Conservation (phyloP, 1,284 basidiomycete species). For the Trichosporon asahii region DNA sequence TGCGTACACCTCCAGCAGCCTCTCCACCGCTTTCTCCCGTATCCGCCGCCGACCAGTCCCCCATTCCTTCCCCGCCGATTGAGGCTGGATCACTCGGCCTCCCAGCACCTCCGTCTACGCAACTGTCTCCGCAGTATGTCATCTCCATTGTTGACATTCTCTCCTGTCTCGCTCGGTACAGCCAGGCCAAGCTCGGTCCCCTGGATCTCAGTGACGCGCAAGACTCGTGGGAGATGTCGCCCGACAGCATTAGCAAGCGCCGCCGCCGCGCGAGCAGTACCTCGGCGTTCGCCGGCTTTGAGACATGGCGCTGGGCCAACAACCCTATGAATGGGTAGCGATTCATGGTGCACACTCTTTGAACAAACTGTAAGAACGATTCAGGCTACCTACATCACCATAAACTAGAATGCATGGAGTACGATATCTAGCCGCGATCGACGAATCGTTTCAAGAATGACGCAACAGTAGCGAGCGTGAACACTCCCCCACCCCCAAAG, state of each 20-base stretch:
- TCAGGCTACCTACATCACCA: neutral
- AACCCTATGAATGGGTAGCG: neutral
- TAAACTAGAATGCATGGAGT: neutral
- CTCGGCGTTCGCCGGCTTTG: constrained; percentile 23
- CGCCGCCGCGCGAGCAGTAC: constrained; percentile 26
- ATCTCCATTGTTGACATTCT: constrained; percentile 42
- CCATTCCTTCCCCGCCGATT: constrained; percentile 22
- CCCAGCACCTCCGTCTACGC: constrained; percentile 32
- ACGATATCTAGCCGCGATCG: neutral
- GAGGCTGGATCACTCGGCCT: constrained; percentile 26
- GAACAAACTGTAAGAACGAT: neutral
- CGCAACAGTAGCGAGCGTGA: neutral
- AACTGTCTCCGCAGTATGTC: constrained; percentile 37
- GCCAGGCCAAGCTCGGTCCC: constrained; percentile 22
- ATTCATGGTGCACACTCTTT: neutral
- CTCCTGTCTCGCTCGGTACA: constrained; percentile 29
- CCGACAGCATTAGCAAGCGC: constrained; percentile 27
- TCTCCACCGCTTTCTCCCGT: constrained; percentile 35
- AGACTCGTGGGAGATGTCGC: constrained; percentile 24
- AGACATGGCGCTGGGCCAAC: constrained; percentile 37
- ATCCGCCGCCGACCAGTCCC: constrained; percentile 26
- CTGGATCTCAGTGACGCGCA: neutral
- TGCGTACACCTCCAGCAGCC: constrained; percentile 24
- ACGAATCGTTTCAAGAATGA: neutral
- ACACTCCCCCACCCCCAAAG: constrained; percentile 36